Base-by-base conservation (phyloP, 2,329 filamentous ascomycete species). In the Ceratocystis huliohia region DNA sequence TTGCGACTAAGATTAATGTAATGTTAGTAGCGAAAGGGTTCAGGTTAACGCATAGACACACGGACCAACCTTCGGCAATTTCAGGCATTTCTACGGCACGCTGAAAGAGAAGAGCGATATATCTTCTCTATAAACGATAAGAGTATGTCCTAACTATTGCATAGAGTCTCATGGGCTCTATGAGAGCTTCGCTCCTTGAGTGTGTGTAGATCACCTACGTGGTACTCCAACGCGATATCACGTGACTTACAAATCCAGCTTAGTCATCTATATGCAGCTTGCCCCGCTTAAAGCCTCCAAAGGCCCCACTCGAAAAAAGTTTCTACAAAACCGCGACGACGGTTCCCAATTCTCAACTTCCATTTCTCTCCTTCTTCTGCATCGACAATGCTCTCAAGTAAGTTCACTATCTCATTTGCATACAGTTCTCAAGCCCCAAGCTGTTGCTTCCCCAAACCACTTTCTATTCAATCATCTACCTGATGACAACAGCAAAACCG, bases 401-500 rank as follows among this genome's bases (percentile, higher is more conserved):
- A 72, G 70, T 69, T 71, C 67, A 65, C 72, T 71, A 73, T 25
- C 73, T 72, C 68, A 71, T 68, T 61, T 66, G 41, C 25, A 22
- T 6, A 28, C 15, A 20, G 13, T 10, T 57, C 13, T 15, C 1
- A 8, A 48, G 13, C 37, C 37, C 37, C 37, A 37, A 67, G 33
- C n/a, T 65, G 22, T 53, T 66, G 50, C 68, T 62, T 68, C 65
- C 63, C 69, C 44, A 61, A 63, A 59, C 33, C 61, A 67, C 62
- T 48, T 56, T 66, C 68, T 67, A 68, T 70, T 69, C 45, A 59
- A 45, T 63, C 61, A 64, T 61, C 69, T 65, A 70, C 44, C 61
- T 91, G 89, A 93, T 93, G 89, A 92, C 86, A 91, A 78, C 76
- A 80, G 79, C 81, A 83, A 87, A 91, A 91, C 88, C 88, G 84